A percentile compares a stretch with the other conserved stretches of the same genome.
Conservation (phyloP, 148 eudicot genomes). For the Cornus suecica region DNA sequence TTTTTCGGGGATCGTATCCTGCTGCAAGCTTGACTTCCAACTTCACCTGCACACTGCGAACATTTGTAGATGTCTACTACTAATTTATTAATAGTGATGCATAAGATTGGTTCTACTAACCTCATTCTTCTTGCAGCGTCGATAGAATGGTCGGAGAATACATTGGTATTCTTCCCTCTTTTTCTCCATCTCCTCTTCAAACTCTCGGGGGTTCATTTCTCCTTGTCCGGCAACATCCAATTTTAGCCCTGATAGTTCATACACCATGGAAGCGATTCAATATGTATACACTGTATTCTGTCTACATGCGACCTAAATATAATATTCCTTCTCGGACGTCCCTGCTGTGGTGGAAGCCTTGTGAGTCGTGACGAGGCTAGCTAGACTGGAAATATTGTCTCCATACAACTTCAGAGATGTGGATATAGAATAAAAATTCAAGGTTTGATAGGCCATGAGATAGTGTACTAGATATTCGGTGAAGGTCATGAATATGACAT, state of each 20-base stretch:
- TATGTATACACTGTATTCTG: too few species aligned
- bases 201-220: conserved; percentile 15
- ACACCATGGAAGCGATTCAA: not conserved
- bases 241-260: conserved; percentile 11
- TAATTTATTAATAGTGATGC: not conserved
- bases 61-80: not conserved
- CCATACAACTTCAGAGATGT: too few species aligned
- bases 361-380: too few species aligned
- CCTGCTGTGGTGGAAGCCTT: too few species aligned
- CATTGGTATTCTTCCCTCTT: conserved; percentile 21
- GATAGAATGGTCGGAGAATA: conserved; percentile 16
- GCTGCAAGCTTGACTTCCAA: conserved; percentile 22
- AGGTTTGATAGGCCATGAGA: too few species aligned
- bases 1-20: conserved; percentile 16
- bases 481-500: too few species aligned
- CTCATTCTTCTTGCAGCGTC: conserved; percentile 18
- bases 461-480: too few species aligned
- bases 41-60: conserved; percentile 17
- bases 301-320: too few species aligned
- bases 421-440: too few species aligned
- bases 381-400: too few species aligned
- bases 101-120: not conserved
- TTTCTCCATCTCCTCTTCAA: conserved; percentile 17
- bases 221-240: conserved; percentile 18
- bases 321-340: too few species aligned